Percentiles rank a stretch among this genome's conserved stretches.
phyloP scores from a whole-genome alignment of 2,329 filamentous ascomycete species.

The Alternaria rosae region DNA sequence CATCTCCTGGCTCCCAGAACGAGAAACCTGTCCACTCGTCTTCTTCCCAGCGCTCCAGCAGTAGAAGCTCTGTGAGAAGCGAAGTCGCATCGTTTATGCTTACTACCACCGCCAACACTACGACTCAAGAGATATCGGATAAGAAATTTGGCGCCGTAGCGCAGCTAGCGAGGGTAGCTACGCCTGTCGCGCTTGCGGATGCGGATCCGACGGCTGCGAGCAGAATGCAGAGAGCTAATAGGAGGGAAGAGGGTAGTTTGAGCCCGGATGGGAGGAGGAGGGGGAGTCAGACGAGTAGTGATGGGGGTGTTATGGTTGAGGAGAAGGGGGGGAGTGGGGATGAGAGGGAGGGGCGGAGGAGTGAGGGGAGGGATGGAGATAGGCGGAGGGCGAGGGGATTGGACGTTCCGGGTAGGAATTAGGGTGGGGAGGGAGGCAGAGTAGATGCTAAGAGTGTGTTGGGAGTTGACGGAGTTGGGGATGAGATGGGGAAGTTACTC shows the following conservation, averaged over 20 bases:
- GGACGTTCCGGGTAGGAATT: not conserved
- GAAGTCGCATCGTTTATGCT: not conserved
- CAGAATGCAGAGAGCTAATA: constrained; percentile 27
- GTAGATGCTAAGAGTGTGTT: not conserved
- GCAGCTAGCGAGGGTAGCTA: constrained; percentile 45
- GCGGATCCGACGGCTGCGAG: constrained; percentile 47
- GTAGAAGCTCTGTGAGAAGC: not conserved
- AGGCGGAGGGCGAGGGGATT: not conserved
- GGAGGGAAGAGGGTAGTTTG: constrained; percentile 37
- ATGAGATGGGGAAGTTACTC: not conserved
- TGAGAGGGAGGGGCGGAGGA: not conserved
- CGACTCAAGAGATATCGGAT: not conserved
- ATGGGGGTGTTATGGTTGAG: constrained; percentile 52
- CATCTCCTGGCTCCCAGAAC: not conserved
- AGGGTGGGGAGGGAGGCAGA: not conserved
- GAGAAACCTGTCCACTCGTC: not conserved
- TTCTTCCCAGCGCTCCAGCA: not conserved
- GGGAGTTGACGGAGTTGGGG: not conserved
- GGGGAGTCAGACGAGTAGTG: constrained; percentile 24
- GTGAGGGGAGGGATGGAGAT: not conserved
- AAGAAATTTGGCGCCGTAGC: constrained; percentile 40
- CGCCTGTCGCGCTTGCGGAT: constrained; percentile 48
- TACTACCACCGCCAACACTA: not conserved
- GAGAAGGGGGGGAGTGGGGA: constrained; percentile 37
- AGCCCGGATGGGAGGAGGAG: constrained; percentile 40